Evolutionary conservation across 2,329 filamentous ascomycete genomes (phyloP).

Genomic region (Fusarium foetens): DNA sequence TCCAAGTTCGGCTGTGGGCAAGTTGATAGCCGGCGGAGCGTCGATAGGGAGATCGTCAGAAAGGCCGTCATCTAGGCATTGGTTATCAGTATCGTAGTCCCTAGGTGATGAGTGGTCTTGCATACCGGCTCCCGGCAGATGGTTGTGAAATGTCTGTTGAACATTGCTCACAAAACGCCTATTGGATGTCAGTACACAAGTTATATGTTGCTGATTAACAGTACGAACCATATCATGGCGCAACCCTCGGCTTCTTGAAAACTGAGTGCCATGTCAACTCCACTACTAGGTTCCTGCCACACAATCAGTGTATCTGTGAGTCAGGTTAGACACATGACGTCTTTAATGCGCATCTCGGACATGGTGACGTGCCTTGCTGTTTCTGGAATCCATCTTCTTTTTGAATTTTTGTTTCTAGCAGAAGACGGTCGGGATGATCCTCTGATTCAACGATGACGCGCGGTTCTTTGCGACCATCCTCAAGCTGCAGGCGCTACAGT

Average conservation of each 20-base stretch:
- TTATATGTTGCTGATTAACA: neutral
- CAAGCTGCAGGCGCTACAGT: conserved; percentile 56
- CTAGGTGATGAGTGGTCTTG: neutral
- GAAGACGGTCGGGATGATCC: conserved; percentile 83
- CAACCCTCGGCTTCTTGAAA: conserved; percentile 98
- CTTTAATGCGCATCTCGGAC: conserved; percentile 5
- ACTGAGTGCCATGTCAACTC: conserved; percentile 95
- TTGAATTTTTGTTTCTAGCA: conserved; percentile 89
- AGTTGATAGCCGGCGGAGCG: conserved; percentile 72
- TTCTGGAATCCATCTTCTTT: conserved; percentile 98
- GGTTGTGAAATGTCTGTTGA: conserved; percentile 76
- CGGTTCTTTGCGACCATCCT: conserved; percentile 78
- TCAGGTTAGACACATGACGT: conserved; percentile 44
- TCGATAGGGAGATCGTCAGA: conserved; percentile 89
- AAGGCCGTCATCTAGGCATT: conserved; percentile 76
- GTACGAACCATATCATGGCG: conserved; percentile 82
- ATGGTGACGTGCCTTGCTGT: conserved; percentile 79
- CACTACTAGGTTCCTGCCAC: conserved; percentile 88
- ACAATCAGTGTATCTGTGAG: conserved; percentile 91
- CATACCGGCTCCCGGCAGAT: conserved; percentile 70
- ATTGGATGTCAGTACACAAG: conserved; percentile 36
- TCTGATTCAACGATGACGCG: conserved; percentile 93
- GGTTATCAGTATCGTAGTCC: conserved; percentile 42
- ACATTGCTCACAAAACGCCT: conserved; percentile 93
- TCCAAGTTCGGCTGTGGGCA: conserved; percentile 83